These are phyloP conservation scores for Umbilicaria muhlenbergii DNA, from an alignment of 495 filamentous ascomycete species.

Conservation along the genomic window DNA sequence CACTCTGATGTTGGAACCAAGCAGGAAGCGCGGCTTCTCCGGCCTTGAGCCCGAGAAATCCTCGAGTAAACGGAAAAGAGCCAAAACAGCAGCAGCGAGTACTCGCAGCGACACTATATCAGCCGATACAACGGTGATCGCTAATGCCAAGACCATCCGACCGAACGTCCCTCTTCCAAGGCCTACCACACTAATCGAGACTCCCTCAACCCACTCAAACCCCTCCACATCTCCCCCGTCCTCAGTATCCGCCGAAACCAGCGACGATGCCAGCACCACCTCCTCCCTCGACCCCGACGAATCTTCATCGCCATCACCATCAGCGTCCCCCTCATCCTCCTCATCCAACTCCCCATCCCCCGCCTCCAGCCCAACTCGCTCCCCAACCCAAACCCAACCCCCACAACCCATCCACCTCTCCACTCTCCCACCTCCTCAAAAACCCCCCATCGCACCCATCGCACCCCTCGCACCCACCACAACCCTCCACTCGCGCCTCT, in stretches of 20 bases:
- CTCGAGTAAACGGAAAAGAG: no score
- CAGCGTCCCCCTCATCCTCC: constrained; percentile 9
- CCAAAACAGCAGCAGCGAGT: no score
- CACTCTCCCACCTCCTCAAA: constrained; percentile 18
- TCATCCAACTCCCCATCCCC: constrained; percentile 4
- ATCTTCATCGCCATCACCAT: constrained; percentile 8
- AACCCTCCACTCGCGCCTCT: constrained; percentile 24
- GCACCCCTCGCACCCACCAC: constrained; percentile 15
- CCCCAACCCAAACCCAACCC: no score
- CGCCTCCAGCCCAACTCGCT: neutral
- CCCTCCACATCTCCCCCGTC: neutral
- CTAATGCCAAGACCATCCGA: neutral
- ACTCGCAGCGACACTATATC: no score
- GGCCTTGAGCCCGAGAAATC: no score
- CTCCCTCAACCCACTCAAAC: no score
- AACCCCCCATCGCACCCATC: constrained; percentile 25
- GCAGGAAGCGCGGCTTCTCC: no score
- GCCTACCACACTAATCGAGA: neutral
- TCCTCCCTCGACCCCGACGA: constrained; percentile 10
- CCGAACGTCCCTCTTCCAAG: neutral
- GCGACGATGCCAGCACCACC: constrained; percentile 20
- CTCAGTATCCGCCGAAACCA: constrained; percentile 1
- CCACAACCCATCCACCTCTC: constrained; percentile 8
- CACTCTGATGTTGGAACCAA: no score
- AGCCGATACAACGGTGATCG: neutral